phyloP scores from a whole-genome alignment of 2,329 filamentous ascomycete genomes.

The Sclerotinia glacialis region DNA sequence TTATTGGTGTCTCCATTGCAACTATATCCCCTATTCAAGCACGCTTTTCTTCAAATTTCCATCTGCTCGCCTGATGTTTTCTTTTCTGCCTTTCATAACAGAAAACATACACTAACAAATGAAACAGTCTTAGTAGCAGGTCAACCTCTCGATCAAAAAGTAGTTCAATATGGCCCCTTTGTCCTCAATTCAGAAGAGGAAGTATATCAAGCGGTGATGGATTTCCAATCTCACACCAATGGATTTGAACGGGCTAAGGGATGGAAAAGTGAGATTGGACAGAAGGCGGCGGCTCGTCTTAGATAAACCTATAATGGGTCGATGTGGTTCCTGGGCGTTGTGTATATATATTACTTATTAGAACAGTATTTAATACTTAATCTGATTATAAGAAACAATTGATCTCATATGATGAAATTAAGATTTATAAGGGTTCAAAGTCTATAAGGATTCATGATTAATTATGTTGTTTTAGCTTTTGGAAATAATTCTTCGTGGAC shows the following conservation, averaged over 20 bases:
- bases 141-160: slow-evolving; percentile 72
- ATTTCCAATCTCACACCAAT: slow-evolving; percentile 70
- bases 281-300: slow-evolving; percentile 42
- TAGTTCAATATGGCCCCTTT: slow-evolving; percentile 83
- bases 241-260: slow-evolving; percentile 76
- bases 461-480: too few relatives aligned
- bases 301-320: neutral
- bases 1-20: too few relatives aligned
- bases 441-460: too few relatives aligned
- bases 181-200: slow-evolving; percentile 71
- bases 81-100: neutral
- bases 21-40: neutral
- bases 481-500: too few relatives aligned
- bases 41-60: neutral
- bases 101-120: slow-evolving; percentile 24
- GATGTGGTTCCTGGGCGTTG: rapidly evolving
- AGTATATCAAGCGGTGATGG: slow-evolving; percentile 72
- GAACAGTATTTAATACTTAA: too few relatives aligned
- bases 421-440: too few relatives aligned
- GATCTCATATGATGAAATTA: too few relatives aligned
- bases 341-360: too few relatives aligned
- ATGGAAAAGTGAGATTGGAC: slow-evolving; percentile 86
- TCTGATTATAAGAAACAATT: too few relatives aligned
- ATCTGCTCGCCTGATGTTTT: neutral
- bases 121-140: slow-evolving; percentile 67